Evolutionary conservation across 306 rosid species (phyloP).

Genomic region (Rubus parviflorus): DNA sequence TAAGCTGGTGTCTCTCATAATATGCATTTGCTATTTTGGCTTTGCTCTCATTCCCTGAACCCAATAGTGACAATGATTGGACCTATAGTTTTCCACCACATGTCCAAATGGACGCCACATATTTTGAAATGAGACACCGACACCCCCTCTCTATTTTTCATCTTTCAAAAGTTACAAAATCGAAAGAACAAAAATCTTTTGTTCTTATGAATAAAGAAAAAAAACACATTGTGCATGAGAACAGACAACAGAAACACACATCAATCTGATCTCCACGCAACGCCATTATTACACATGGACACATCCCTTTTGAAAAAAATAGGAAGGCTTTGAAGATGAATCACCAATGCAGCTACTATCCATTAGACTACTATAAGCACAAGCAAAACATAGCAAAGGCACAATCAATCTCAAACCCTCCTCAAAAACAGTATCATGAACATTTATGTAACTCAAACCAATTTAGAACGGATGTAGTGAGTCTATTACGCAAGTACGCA

Average conservation of each 20-base stretch:
- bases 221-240: not conserved
- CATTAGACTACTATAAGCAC: not conserved
- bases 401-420: not conserved
- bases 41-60: not conserved
- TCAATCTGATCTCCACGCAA: not conserved
- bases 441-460: not conserved
- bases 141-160: not conserved
- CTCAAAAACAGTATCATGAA: not conserved
- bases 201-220: not conserved
- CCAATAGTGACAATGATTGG: not conserved
- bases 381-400: not conserved
- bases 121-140: not conserved
- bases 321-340: not conserved
- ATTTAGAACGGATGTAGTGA: not conserved
- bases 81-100: constrained; percentile 2
- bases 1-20: not conserved
- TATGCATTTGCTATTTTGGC: not conserved
- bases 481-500: not conserved
- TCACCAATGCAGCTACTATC: not conserved
- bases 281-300: not conserved
- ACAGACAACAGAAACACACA: not conserved
- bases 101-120: not conserved
- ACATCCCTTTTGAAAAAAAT: not conserved
- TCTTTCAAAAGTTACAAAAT: not conserved
- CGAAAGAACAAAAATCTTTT: not conserved